Evolutionary conservation across 2,329 filamentous ascomycete species (phyloP), one percentile per base, ranked within the genome.

Genomic region (Xylariaceae sp.): DNA sequence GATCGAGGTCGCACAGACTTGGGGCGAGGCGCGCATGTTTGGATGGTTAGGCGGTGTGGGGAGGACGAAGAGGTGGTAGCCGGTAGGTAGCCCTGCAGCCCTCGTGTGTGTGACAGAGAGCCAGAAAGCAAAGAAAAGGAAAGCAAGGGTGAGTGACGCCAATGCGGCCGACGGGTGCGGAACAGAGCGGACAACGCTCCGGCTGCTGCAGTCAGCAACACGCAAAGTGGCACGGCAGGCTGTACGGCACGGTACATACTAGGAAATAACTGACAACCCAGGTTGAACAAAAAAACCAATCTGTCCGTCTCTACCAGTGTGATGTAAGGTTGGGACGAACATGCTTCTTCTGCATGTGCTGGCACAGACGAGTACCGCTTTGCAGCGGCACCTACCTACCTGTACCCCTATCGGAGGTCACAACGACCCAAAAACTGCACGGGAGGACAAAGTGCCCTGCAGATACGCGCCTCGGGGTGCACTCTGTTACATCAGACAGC

Each of bases 151-250:
- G 12, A 16, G 6, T 29, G 26, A 37, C 3, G 32, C 20, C 20
- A 16, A 40, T n/a, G 20, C 32, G 44, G 46, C 44, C 26, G 21
- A 19, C 40, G 53, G 40, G 50, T 41, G 50, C 53, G 57, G 53
- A 56, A 56, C 50, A 41, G 16, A n/a, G 26, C 47, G 54, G 55
- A 50, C 43, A 20, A 56, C 16, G 46, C 23, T 20, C 47, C 56
- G 58, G 52, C 45, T 50, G 49, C 44, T 50, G 54, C 55, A 52
- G 59, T 59, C 56, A 59, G 51, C 54, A 52, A 20, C 54, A 45
- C 48, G 51, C 43, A 14, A 40, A 52, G 54, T 60, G 12, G 45
- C 58, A 60, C 58, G 14, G 47, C 58, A 60, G 50, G 20, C 37
- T 37, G 19, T 23, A 37, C 12, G 32, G 32, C 14, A 3, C 5